These are phyloP conservation scores for Penicillium macrosclerotiorum DNA, from an alignment of 495 filamentous ascomycete species.

Conservation along the genomic window DNA sequence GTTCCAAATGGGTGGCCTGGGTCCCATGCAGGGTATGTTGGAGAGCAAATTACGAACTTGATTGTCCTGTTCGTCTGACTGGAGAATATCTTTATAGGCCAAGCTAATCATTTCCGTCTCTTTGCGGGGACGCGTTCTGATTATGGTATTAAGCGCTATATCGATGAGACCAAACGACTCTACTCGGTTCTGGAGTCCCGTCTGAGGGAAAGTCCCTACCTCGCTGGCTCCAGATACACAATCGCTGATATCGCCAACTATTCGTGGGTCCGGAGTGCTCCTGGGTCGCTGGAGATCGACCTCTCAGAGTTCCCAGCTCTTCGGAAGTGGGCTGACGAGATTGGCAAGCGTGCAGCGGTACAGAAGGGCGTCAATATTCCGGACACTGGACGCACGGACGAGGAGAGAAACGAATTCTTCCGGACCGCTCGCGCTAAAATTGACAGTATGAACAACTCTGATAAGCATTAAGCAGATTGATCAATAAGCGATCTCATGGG, in stretches of 20 bases:
- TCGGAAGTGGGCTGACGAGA: conserved; percentile 32
- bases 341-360: conserved; percentile 30
- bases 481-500: too few relatives aligned
- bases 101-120: conserved; percentile 42
- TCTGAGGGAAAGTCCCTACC: conserved; percentile 41
- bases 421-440: conserved; percentile 28
- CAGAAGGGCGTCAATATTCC: conserved; percentile 29
- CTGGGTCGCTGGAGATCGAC: conserved; percentile 26
- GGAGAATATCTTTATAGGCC: conserved; percentile 22
- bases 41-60: neutral
- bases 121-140: conserved; percentile 37
- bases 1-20: conserved; percentile 42
- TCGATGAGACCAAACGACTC: conserved; percentile 37
- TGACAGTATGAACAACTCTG: conserved; percentile 24
- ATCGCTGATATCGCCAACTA: conserved; percentile 44
- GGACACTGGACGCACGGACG: conserved; percentile 14
- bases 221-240: conserved; percentile 40
- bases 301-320: conserved; percentile 36
- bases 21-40: conserved; percentile 37
- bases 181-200: conserved; percentile 42
- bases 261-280: conserved; percentile 30
- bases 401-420: conserved; percentile 31
- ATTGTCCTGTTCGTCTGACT: too few relatives aligned
- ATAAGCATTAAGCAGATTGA: conserved; percentile 28
- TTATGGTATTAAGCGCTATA: conserved; percentile 41